Base-by-base conservation (phyloP, 2,329 filamentous ascomycete species). In the Cytospora piceicola region DNA sequence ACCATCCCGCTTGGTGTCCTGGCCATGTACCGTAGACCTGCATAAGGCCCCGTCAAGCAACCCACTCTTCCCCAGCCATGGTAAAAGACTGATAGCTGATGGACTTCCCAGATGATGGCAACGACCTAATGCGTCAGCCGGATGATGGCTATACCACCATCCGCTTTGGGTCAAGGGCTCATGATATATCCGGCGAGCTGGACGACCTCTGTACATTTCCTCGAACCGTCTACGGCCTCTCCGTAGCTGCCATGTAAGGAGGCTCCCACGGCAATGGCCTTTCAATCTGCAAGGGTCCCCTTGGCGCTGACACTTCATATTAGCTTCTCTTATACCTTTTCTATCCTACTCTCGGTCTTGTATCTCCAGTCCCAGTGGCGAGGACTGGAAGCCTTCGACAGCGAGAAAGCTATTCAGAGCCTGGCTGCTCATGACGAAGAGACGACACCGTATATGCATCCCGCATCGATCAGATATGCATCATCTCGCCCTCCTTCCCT, bases 321-420 rank as follows among this genome's bases (percentile, higher is more conserved):
- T 39, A 71, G 70, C 17, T 67, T 68, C 32, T 70, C 68, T 5
- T 70, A 69, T 24, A 66, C 66, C 29, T 61, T 70, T 49, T 63
- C 70, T 2, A 62, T 69, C 34, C 59, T 69, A 8, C 36, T 67
- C 9, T 64, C 67, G 17, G 64, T 67, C 1, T 27, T 68, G n/a
- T 64, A 64, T 24, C 49, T 68, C 17, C 67, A 67, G 34, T 36
- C 34, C 34, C 34, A 36, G 12, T 36, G 34, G 46, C 61, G 61
- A 7, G 51, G 34, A 20, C 9, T 49, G 27, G 32, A 53, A 46
- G 3, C 17, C 9, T 11, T 58, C 8, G 60, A 66, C 34, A 51
- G 27, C 8, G 58, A 68, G 27, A 66, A 68, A 57, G 22, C 42
- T 1, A 24, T 17, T 20, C 42, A 53, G 15, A 17, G 39, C 24